phyloP scores from a whole-genome alignment of 352 stramenopile species.

The Phytophthora pini region DNA sequence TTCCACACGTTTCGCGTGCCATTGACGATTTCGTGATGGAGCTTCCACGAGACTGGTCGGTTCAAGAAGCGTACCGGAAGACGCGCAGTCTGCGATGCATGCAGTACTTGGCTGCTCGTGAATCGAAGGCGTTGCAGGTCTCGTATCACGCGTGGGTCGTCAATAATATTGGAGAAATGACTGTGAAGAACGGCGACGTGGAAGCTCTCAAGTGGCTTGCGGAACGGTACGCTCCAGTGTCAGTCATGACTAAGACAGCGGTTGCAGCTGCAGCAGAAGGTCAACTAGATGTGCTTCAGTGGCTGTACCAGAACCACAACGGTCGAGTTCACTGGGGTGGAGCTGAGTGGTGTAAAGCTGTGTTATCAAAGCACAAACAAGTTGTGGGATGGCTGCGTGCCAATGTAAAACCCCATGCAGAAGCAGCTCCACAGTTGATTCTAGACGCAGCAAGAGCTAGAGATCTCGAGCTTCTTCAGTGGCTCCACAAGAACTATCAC shows the following conservation, averaged over 20 bases:
- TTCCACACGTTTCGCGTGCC: slow-evolving; percentile 16
- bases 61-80: slow-evolving; percentile 20
- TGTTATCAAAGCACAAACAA: slow-evolving; percentile 1
- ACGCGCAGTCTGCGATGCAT: slow-evolving; percentile 26
- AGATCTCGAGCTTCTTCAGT: slow-evolving; percentile 19
- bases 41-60: slow-evolving; percentile 8
- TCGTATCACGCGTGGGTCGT: slow-evolving; percentile 21
- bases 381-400: slow-evolving; percentile 20
- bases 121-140: not conserved
- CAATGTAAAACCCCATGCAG: slow-evolving; percentile 6
- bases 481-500: slow-evolving; percentile 7
- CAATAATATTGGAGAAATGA: slow-evolving; percentile 19
- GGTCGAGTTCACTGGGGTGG: slow-evolving; percentile 25
- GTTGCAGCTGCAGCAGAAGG: slow-evolving; percentile 8
- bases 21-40: slow-evolving; percentile 20
- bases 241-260: slow-evolving; percentile 8
- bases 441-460: slow-evolving; percentile 16
- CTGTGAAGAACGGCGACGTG: slow-evolving; percentile 12
- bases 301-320: slow-evolving; percentile 14
- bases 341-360: slow-evolving; percentile 23
- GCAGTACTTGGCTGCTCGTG: slow-evolving; percentile 17
- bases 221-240: slow-evolving; percentile 9
- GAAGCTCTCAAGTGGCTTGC: slow-evolving; percentile 16
- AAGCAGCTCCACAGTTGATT: slow-evolving; percentile 16
- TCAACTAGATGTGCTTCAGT: slow-evolving; percentile 15